Evolutionary conservation across 2,329 filamentous ascomycete species (phyloP).

Genomic region (Aspergillus bombycis): DNA sequence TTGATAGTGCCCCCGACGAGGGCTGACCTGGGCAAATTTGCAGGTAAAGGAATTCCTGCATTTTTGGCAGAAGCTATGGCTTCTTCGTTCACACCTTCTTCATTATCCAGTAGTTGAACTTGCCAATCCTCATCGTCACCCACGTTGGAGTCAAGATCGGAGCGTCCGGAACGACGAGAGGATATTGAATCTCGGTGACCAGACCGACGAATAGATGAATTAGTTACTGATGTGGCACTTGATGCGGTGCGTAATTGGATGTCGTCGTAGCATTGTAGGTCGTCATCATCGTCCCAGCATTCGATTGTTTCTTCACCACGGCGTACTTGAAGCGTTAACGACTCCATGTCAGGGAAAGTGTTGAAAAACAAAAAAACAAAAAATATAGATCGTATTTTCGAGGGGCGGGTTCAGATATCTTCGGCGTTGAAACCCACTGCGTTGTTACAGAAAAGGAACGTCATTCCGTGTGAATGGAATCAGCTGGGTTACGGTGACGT

Average conservation of each 20-base stretch:
- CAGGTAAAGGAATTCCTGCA: constrained; percentile 88
- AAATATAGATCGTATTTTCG: constrained; percentile 8
- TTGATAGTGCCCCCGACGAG: constrained; percentile 92
- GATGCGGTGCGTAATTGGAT: constrained; percentile 50
- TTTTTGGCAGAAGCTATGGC: constrained; percentile 85
- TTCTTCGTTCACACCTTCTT: constrained; percentile 79
- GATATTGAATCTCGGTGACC: constrained; percentile 74
- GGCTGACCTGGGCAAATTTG: constrained; percentile 84
- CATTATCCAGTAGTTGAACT: constrained; percentile 79
- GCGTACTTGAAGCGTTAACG: constrained; percentile 36
- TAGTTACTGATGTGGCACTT: constrained; percentile 49
- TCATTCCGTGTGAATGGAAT: constrained; percentile 8
- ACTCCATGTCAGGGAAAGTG: constrained; percentile 38
- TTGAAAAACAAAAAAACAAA: not conserved
- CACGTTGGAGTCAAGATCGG: constrained; percentile 74
- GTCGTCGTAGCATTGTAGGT: constrained; percentile 51
- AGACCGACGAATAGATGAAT: constrained; percentile 46
- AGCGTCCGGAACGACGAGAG: constrained; percentile 78
- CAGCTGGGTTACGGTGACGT: constrained; percentile 1
- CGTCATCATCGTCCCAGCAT: constrained; percentile 54
- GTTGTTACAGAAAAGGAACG: constrained; percentile 21
- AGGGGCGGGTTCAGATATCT: constrained; percentile 25
- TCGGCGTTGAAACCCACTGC: constrained; percentile 22
- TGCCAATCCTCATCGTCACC: constrained; percentile 85
- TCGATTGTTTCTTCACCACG: constrained; percentile 45